Evolutionary conservation across 305 asterid genomes (phyloP), one percentile per base, ranked within the genome.

Genomic region (Ajuga reptans): DNA sequence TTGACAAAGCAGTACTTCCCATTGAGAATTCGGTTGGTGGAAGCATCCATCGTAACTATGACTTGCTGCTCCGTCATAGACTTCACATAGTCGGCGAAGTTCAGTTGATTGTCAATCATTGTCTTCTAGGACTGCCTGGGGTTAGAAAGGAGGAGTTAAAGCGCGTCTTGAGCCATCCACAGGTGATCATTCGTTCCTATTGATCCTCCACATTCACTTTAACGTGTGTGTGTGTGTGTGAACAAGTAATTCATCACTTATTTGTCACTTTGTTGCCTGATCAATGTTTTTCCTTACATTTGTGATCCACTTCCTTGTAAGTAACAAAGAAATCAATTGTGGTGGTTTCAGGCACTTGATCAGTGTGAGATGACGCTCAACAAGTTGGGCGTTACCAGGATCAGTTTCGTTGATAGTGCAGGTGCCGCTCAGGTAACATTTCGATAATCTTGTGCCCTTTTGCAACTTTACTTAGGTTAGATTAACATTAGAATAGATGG

Each of bases 61-160:
- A 90, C 77, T 76, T 85, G 76, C 88, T 88, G 75, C 96, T 91
- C 73, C 82, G 80, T 42, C 96, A 88, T 76, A 74, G 96, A 82
- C 88, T 91, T 75, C 92, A 87, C 71, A 91, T 91, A 56, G 96
- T 87, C 18, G 97, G 97, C 17, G 97, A 91, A 81, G 95, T 91
- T 70, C 80, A 83, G 81, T 58, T 87, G 80, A 75, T 72, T 17
- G 88, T 91, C 46, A 85, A 82, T 75, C 97, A 91, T 73, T 88
- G 95, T 78, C 95, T 91, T 72, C 77, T 91, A 51, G 96, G 91
- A 17, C 60, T 91, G 78, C 92, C 88, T 16, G 96, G 96, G n/a
- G 85, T 85, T n/a, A 79, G 78, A 75, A 85, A 73, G 79, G 92
- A 85, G 80, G 96, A 88, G 47, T 66, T 91, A 62, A 87, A 84